Percentiles rank a stretch among this genome's conserved stretches.
phyloP scores from a whole-genome alignment of 352 stramenopile genomes.

The Achlya hypogyna region DNA sequence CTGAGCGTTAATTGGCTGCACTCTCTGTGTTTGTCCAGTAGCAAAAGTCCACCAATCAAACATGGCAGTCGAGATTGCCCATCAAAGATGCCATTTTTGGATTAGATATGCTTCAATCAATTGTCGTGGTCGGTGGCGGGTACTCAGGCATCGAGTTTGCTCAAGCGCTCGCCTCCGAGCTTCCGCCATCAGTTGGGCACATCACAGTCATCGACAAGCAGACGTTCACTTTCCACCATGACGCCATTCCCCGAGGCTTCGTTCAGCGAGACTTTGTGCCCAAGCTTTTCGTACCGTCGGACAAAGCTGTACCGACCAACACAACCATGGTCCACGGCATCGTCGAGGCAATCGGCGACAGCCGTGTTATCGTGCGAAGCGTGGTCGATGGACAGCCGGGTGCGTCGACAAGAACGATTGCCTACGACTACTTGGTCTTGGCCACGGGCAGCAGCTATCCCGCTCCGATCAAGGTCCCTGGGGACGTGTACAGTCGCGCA shows the following conservation, averaged over 20 bases:
- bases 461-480: slow-evolving; percentile 35
- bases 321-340: slow-evolving; percentile 10
- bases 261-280: slow-evolving; percentile 26
- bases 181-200: slow-evolving; percentile 26
- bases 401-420: slow-evolving; percentile 23
- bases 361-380: slow-evolving; percentile 30
- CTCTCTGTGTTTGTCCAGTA: too few relatives aligned
- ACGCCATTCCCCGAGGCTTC: slow-evolving; percentile 27
- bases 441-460: slow-evolving; percentile 53
- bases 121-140: slow-evolving; percentile 31
- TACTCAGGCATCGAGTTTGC: slow-evolving; percentile 26
- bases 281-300: slow-evolving; percentile 34
- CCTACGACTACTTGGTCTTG: slow-evolving; percentile 48
- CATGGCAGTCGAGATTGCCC: too few relatives aligned
- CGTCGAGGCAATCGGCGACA: slow-evolving; percentile 28
- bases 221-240: slow-evolving; percentile 28
- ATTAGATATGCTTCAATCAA: background rate
- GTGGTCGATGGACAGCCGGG: slow-evolving; percentile 25
- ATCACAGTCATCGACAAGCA: slow-evolving; percentile 35
- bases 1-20: too few relatives aligned
- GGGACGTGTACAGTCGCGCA: slow-evolving; percentile 17
- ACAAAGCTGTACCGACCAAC: slow-evolving; percentile 24
- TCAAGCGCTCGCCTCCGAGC: slow-evolving; percentile 23
- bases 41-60: too few relatives aligned
- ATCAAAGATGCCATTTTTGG: background rate